Base-by-base conservation (phyloP, 2,329 filamentous ascomycete genomes). In the Ophiocordyceps robertsii region DNA sequence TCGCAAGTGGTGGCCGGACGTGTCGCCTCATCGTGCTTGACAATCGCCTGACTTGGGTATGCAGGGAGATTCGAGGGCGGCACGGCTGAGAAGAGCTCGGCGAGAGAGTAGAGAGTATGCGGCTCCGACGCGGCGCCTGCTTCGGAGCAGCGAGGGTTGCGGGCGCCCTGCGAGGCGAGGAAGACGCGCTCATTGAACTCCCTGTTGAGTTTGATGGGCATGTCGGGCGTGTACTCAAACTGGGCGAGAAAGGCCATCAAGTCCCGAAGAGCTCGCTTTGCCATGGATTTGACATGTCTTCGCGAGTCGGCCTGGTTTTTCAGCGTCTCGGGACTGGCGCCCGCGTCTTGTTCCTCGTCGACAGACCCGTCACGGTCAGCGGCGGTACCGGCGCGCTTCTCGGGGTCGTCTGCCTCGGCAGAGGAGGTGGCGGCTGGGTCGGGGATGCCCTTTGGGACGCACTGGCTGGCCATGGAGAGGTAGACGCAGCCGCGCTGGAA, bases 401-500 rank as follows among this genome's bases (percentile, higher is more conserved):
- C 17, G 27, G 17, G 30, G 9, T 21, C 43, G 12, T 37, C 33
- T 4, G 12, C 40, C 10, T 24, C 24, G 9, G 36, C 33, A 14
- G 21, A 6, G 27, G 27, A 19, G 42, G 36, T 13, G 13, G 39
- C 21, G 13, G 39, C 21, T 6, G 35, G 24, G 29, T 36, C 10
- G 27, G 58, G 55, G 4, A 85, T 57, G 14, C 80, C 75, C 16
- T 63, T 61, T 44, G 73, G 63, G 37, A 88, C 73, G 53, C 80
- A 65, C 44, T 78, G 68, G 52, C 77, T 85, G 12, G 86, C 84
- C 52, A 87, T 69, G 4, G 74, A 75, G 31, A 93, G 66, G 56
- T 89, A 84, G 6, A 79, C 77, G 6, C 76, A 75, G 1, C 78
- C 86, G 38, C 86, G 75, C 50, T 89, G 82, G 57, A 92, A 90